phyloP scores from a whole-genome alignment of 345 rosid species.

The Excoecaria cochinchinensis region DNA sequence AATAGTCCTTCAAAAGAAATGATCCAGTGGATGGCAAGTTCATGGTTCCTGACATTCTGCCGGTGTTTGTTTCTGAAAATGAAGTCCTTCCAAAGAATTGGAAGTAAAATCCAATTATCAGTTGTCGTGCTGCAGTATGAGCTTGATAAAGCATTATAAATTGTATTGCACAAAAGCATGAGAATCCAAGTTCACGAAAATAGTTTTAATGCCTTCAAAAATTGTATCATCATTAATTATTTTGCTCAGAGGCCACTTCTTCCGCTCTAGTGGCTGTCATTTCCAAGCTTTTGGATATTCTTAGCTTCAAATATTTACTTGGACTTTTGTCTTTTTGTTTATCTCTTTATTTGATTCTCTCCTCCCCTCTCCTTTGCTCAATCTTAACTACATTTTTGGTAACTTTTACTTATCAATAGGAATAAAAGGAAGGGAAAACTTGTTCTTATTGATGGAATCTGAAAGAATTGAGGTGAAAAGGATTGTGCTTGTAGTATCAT shows the following conservation, averaged over 20 bases:
- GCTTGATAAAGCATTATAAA: background rate
- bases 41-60: background rate
- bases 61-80: background rate
- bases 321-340: background rate
- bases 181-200: background rate
- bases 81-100: background rate
- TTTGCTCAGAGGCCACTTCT: background rate
- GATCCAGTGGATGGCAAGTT: background rate
- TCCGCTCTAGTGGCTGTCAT: background rate
- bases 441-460: background rate
- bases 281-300: background rate
- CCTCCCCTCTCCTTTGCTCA: background rate
- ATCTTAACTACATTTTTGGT: background rate
- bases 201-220: background rate
- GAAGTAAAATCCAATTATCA: background rate
- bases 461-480: constrained; percentile 6
- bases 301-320: background rate
- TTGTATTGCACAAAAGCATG: background rate
- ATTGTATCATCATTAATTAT: background rate
- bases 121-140: background rate
- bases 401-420: background rate
- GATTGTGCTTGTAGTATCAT: background rate
- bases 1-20: background rate
- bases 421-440: background rate
- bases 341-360: background rate